Conservation (phyloP, 257 asterid genomes). For the Solanum gandarillasii region DNA sequence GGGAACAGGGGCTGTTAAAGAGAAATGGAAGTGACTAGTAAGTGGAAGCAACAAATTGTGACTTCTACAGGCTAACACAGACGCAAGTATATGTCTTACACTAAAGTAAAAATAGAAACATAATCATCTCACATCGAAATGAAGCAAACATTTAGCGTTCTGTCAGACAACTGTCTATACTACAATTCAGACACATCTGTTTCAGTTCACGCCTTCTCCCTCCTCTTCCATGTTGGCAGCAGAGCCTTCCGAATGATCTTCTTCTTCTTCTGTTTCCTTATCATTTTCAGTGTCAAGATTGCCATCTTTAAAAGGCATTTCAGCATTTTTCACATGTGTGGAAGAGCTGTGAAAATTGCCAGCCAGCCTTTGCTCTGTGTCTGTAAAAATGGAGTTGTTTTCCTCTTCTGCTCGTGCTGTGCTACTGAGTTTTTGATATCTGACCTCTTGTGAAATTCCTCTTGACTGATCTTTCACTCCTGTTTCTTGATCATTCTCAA, state of each 20-base stretch:
- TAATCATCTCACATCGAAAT: neutral
- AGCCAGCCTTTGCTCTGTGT: neutral
- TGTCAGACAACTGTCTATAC: neutral
- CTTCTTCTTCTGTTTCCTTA: constrained; percentile 10
- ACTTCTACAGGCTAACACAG: neutral
- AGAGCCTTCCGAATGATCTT: neutral
- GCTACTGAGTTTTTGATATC: neutral
- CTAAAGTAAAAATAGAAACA: neutral
- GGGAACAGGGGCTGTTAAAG: neutral
- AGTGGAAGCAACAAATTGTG: neutral
- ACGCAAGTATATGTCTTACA: neutral
- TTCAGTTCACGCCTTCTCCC: neutral
- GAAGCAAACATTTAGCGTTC: neutral
- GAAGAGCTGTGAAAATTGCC: neutral
- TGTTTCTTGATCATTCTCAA: constrained; percentile 16
- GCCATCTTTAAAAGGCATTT: constrained; percentile 1
- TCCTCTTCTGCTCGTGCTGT: neutral
- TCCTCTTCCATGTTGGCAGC: constrained; percentile 3
- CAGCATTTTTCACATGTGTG: neutral
- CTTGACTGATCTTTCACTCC: neutral
- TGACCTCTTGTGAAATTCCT: neutral
- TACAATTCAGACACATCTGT: constrained; percentile 17
- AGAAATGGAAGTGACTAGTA: neutral
- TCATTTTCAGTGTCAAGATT: constrained; percentile 5
- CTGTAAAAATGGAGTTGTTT: neutral